Percentiles rank a stretch among this genome's conserved stretches.
Evolutionary conservation across 306 rosid species (phyloP).

Genomic region (Alnus rubra): DNA sequence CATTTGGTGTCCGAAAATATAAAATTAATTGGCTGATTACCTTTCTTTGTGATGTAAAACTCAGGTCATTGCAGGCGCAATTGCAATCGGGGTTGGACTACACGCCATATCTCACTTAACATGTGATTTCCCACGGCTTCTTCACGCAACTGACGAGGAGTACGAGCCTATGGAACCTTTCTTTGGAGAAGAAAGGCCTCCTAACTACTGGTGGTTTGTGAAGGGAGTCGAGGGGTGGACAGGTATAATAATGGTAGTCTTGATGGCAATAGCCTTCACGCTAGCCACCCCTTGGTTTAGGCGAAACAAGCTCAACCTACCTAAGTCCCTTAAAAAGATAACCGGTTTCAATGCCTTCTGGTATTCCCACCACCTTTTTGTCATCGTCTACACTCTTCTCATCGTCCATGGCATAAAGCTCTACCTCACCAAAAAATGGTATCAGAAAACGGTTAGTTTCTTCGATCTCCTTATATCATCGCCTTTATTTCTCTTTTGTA

Average conservation of each 20-base stretch:
- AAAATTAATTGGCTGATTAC: background rate
- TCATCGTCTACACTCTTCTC: constrained; percentile 55
- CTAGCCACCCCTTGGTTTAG: constrained; percentile 68
- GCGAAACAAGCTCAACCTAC: constrained; percentile 53
- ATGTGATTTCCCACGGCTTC: constrained; percentile 55
- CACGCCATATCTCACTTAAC: constrained; percentile 50
- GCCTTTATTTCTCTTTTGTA: background rate
- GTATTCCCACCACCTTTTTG: constrained; percentile 65
- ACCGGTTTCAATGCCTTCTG: constrained; percentile 70
- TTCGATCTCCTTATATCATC: background rate
- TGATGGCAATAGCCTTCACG: constrained; percentile 64
- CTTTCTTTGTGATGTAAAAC: background rate
- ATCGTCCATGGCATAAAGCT: constrained; percentile 49
- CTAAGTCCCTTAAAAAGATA: constrained; percentile 47
- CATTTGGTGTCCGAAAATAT: background rate
- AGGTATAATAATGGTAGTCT: constrained; percentile 42
- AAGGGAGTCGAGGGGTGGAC: constrained; percentile 53
- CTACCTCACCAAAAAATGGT: constrained; percentile 57
- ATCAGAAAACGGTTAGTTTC: constrained; percentile 47
- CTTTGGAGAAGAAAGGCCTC: constrained; percentile 53
- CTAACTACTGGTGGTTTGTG: constrained; percentile 55
- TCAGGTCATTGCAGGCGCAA: constrained; percentile 42
- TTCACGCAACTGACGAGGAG: constrained; percentile 35
- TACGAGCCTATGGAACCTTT: constrained; percentile 40
- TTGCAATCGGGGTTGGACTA: constrained; percentile 45